phyloP scores from a whole-genome alignment of 257 asterid genomes.

The Coffea canephora region DNA sequence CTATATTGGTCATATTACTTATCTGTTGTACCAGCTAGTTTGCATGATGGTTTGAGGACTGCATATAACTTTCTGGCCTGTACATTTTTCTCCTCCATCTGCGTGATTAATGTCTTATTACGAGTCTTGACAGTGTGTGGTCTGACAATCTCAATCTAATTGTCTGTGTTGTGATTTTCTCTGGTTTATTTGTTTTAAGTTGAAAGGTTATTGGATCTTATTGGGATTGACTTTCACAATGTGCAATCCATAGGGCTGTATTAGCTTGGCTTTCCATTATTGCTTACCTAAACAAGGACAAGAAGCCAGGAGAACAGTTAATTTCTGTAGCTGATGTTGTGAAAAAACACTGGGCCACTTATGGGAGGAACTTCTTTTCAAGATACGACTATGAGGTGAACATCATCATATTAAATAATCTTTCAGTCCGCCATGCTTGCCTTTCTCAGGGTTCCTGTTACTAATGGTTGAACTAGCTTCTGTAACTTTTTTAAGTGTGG shows the following conservation, averaged over 20 bases:
- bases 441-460: conserved; percentile 1
- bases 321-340: conserved; percentile 91
- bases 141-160: not conserved
- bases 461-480: not conserved
- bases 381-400: conserved; percentile 96
- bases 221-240: conserved; percentile 19
- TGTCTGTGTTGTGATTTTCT: not conserved
- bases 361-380: conserved; percentile 92
- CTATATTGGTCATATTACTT: not conserved
- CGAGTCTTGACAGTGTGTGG: not conserved
- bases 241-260: conserved; percentile 68
- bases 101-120: not conserved
- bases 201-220: not conserved
- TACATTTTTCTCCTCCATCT: not conserved
- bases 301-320: conserved; percentile 69
- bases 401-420: conserved; percentile 19
- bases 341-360: conserved; percentile 85
- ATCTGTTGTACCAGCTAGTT: not conserved
- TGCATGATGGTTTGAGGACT: not conserved
- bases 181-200: not conserved
- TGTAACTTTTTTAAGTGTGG: conserved; percentile 11
- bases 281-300: conserved; percentile 78
- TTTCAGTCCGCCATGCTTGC: conserved; percentile 12
- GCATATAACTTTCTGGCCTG: not conserved
- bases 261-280: conserved; percentile 97